Evolutionary conservation across 805 yeast species (phyloP), one percentile per base, ranked within the genome.

Genomic region (Candida ponderosae): DNA sequence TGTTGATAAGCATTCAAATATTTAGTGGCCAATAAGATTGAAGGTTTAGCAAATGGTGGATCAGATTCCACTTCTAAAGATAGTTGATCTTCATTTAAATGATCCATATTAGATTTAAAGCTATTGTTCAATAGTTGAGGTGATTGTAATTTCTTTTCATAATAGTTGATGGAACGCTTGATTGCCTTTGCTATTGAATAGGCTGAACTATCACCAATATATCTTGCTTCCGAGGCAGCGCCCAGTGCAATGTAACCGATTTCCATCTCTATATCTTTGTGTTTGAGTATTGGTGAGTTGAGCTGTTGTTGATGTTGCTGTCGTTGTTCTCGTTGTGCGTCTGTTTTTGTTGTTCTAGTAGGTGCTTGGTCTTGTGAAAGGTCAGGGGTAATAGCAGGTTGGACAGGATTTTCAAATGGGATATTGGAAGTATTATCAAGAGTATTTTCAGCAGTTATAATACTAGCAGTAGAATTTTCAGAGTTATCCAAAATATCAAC

Each of bases 101-200:
- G 28, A 13, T 3, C 13, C 3, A n/a, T 5, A 8, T 24, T 24
- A n/a, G n/a, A n/a, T 6, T 11, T 24, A n/a, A 24, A 24, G 4
- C n/a, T 24, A 13, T 24, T 24, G 4, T 24, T 24, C 6, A n/a
- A 13, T 4, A 24, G 14, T 24, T 24, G 7, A 11, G 28, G 28
- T 32, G 23, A 26, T 9, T 36, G 29, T n/a, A 31, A 17, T n/a
- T 39, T 34, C 15, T 35, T 33, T 13, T 31, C 28, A 31, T 41
- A 47, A 36, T 51, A 51, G 26, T 47, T 42, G 16, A 51, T 50
- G 2, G 57, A 44, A 17, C 48, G 42, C 11, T 47, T 45, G 20
- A 57, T 56, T 8, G 55, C 59, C 33, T 37, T 48, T 6, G 61
- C 60, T n/a, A 57, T 51, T 6, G 62, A 55, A 38, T 53, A 57